These are phyloP conservation scores for Fraxinus velutina DNA, from an alignment of 305 asterid genomes.

Conservation along the genomic window DNA sequence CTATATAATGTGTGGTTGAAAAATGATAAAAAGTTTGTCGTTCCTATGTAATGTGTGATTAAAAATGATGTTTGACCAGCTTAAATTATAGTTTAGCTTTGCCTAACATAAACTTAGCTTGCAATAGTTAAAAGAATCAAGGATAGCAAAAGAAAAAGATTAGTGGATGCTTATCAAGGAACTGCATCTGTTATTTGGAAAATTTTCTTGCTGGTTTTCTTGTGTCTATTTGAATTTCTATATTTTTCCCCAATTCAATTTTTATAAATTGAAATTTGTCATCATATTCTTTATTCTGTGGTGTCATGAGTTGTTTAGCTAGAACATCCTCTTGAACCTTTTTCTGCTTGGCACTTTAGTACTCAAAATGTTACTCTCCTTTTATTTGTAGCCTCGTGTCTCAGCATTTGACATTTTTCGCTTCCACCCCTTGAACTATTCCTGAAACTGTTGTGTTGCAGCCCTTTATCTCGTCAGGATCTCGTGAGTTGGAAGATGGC, in stretches of 20 bases:
- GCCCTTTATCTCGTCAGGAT: conserved; percentile 92
- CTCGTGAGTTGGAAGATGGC: conserved; percentile 98
- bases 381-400: background rate
- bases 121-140: conserved; percentile 8
- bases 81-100: background rate
- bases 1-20: background rate
- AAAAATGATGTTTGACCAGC: background rate
- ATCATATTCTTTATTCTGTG: conserved; percentile 4
- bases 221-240: background rate
- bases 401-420: conserved; percentile 10
- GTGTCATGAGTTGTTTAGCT: conserved; percentile 16
- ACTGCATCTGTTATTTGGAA: conserved; percentile 8
- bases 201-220: conserved; percentile 10
- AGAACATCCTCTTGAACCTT: conserved; percentile 4
- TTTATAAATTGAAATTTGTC: background rate
- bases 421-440: conserved; percentile 19
- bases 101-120: background rate
- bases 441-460: conserved; percentile 31
- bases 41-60: background rate
- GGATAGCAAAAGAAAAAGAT: conserved; percentile 16
- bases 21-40: background rate
- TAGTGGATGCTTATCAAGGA: background rate
- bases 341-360: background rate
- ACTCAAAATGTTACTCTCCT: background rate
- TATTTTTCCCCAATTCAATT: background rate